phyloP scores from a whole-genome alignment of 768 basidiomycete species.

The Boletellus ananas region DNA sequence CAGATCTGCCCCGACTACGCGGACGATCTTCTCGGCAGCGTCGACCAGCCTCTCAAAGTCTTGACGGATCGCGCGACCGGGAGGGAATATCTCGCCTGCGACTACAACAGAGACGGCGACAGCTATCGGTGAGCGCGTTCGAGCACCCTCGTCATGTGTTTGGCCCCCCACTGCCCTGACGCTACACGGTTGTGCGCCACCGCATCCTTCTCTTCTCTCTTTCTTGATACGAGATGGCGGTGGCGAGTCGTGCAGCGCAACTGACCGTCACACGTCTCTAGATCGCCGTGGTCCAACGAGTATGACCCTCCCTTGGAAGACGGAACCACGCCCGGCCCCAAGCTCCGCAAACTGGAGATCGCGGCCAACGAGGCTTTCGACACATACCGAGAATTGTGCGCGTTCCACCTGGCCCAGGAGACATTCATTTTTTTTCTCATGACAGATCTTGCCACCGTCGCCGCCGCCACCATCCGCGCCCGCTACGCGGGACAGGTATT shows the following conservation, averaged over 20 bases:
- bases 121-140: slow-evolving; percentile 58
- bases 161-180: no score
- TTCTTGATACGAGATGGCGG: no score
- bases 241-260: background rate
- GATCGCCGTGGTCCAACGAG: slow-evolving; percentile 98
- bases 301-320: slow-evolving; percentile 90
- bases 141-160: no score
- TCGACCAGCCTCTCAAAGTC: slow-evolving; percentile 90
- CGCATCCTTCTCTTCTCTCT: no score
- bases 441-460: background rate
- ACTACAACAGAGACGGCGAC: slow-evolving; percentile 91
- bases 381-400: slow-evolving; percentile 92
- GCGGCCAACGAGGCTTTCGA: slow-evolving; percentile 96
- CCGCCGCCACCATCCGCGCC: background rate
- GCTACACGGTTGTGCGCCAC: no score
- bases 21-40: slow-evolving; percentile 90
- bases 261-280: slow-evolving; percentile 33
- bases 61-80: slow-evolving; percentile 76
- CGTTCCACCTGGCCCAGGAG: slow-evolving; percentile 4
- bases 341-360: slow-evolving; percentile 87
- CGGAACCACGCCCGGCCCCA: slow-evolving; percentile 79
- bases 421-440: background rate
- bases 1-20: slow-evolving; percentile 87
- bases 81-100: slow-evolving; percentile 88
- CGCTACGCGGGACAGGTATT: slow-evolving; percentile 59